phyloP scores from a whole-genome alignment of 129 eudicot species.

The Lactuca sativa region DNA sequence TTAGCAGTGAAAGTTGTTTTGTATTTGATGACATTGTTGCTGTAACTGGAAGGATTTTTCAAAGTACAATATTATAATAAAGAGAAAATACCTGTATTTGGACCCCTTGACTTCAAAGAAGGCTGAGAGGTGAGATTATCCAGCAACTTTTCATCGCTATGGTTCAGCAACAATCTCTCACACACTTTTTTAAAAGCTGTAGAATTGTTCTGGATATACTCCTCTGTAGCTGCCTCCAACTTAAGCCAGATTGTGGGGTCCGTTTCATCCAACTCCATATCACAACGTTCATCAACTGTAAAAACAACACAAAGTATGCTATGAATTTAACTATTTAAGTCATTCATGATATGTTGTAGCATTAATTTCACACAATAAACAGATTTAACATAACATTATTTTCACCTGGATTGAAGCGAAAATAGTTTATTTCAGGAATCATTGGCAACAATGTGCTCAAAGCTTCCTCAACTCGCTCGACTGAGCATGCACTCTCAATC shows the following conservation, averaged over 20 bases:
- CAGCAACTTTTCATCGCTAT: conserved; percentile 61
- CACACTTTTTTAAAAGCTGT: conserved; percentile 66
- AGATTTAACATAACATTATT: too few relatives aligned
- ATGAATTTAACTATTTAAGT: too few relatives aligned
- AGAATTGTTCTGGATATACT: conserved; percentile 68
- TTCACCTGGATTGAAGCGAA: conserved; percentile 94
- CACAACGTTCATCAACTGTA: conserved; percentile 98
- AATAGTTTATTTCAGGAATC: conserved; percentile 94
- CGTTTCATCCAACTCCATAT: conserved; percentile 98
- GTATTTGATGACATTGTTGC: too few relatives aligned
- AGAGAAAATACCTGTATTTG: conserved; percentile 32
- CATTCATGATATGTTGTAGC: too few relatives aligned
- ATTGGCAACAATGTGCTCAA: conserved; percentile 85
- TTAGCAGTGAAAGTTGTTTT: too few relatives aligned
- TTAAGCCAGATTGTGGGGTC: conserved; percentile 89
- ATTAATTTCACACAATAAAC: neutral
- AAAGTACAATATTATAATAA: too few relatives aligned
- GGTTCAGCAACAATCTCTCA: conserved; percentile 65
- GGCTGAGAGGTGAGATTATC: conserved; percentile 58
- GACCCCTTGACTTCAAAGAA: conserved; percentile 45
- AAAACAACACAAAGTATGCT: neutral
- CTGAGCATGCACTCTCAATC: conserved; percentile 98
- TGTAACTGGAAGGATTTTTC: too few relatives aligned
- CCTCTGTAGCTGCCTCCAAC: conserved; percentile 86
- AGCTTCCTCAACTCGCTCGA: conserved; percentile 96